Conservation (phyloP, 768 basidiomycete species). For the Hericium coralloides region DNA sequence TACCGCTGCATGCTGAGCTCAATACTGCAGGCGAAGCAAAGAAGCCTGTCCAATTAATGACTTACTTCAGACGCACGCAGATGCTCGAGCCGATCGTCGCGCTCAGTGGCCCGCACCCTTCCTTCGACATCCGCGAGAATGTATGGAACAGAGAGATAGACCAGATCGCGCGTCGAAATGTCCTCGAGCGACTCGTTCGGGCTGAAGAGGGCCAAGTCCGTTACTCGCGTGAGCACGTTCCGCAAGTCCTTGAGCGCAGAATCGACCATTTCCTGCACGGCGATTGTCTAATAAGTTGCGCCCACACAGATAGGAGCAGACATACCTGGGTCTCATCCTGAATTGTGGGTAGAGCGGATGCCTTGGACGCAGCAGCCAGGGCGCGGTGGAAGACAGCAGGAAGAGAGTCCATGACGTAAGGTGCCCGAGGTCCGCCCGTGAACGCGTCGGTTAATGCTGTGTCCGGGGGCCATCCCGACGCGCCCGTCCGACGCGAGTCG, state of each 20-base stretch:
- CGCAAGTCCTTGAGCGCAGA: constrained; percentile 48
- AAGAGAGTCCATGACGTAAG: constrained; percentile 20
- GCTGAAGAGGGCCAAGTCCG: constrained; percentile 66
- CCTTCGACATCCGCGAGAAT: constrained; percentile 57
- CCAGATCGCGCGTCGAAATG: constrained; percentile 65
- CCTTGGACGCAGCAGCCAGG: constrained; percentile 29
- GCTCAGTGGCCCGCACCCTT: constrained; percentile 46
- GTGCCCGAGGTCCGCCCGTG: constrained; percentile 3
- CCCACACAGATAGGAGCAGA: not conserved
- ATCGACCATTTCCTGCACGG: constrained; percentile 46
- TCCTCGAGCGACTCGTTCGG: constrained; percentile 79
- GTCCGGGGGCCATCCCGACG: not conserved
- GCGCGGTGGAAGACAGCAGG: constrained; percentile 31
- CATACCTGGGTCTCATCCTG: constrained; percentile 38
- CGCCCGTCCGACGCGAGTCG: not conserved
- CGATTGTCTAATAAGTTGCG: not conserved
- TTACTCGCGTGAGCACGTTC: constrained; percentile 42
- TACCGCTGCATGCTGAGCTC: constrained; percentile 33
- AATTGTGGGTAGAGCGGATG: constrained; percentile 30
- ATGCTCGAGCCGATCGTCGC: constrained; percentile 45
- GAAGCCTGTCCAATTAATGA: not conserved
- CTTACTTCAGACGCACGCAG: constrained; percentile 54
- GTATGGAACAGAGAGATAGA: constrained; percentile 70
- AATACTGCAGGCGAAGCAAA: not conserved
- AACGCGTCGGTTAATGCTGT: not conserved